These are phyloP conservation scores for Urtica urens DNA, from an alignment of 306 rosid genomes.

Conservation along the genomic window DNA sequence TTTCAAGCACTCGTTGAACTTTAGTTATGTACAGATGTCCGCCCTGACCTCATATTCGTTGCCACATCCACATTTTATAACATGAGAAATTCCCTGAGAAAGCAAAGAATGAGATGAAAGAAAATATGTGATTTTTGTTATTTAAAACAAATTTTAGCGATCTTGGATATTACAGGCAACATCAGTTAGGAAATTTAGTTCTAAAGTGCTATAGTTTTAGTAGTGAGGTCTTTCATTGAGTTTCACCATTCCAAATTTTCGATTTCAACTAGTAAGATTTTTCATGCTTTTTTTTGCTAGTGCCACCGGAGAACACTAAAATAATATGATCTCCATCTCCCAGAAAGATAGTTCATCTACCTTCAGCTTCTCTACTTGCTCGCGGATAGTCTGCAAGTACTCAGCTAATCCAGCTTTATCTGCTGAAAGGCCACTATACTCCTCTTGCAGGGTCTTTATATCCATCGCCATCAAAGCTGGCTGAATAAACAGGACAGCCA, in stretches of 20 bases:
- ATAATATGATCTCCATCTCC: too few relatives aligned
- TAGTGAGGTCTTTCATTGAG: too few relatives aligned
- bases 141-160: too few relatives aligned
- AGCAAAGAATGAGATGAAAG: conserved; percentile 18
- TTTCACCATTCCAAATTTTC: too few relatives aligned
- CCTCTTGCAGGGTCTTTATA: conserved; percentile 52
- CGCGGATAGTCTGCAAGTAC: conserved; percentile 53
- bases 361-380: conserved; percentile 54
- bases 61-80: conserved; percentile 72
- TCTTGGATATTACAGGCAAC: neutral
- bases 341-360: conserved; percentile 26
- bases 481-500: conserved; percentile 35
- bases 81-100: conserved; percentile 56
- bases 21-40: conserved; percentile 20
- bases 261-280: too few relatives aligned
- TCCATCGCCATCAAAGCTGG: conserved; percentile 52
- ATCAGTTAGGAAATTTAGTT: conserved; percentile 11
- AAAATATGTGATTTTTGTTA: neutral
- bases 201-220: too few relatives aligned
- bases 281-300: too few relatives aligned
- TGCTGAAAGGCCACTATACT: conserved; percentile 45
- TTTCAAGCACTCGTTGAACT: conserved; percentile 10
- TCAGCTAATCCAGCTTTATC: conserved; percentile 66
- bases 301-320: too few relatives aligned
- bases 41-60: conserved; percentile 49